These are phyloP conservation scores for Ustilago nuda DNA, from an alignment of 1,284 basidiomycete genomes.

Conservation along the genomic window DNA sequence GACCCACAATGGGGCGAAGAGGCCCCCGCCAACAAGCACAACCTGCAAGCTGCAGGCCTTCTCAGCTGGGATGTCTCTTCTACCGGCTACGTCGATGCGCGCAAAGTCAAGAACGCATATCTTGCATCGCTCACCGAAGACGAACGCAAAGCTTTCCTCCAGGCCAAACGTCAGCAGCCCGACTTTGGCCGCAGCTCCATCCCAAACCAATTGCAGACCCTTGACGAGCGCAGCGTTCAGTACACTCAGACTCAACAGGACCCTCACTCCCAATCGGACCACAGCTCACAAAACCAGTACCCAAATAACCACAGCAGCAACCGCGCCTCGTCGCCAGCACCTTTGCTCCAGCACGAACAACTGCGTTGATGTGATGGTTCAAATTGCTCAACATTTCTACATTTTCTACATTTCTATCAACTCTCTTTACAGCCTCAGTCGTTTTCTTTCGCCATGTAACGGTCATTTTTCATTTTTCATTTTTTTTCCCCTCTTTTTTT, in stretches of 20 bases:
- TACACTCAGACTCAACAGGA: slow-evolving; percentile 23
- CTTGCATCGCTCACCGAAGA: slow-evolving; percentile 38
- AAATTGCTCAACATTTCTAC: too few species aligned
- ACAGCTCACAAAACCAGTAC: slow-evolving; percentile 25
- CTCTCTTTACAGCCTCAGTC: background rate
- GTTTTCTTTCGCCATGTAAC: slow-evolving; percentile 3
- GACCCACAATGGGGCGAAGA: slow-evolving; percentile 46
- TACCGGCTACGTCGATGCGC: slow-evolving; percentile 51
- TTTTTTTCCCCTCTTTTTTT: background rate
- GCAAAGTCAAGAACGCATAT: slow-evolving; percentile 54
- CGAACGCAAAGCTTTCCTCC: slow-evolving; percentile 46
- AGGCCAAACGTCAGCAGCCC: slow-evolving; percentile 19
- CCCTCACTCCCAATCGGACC: slow-evolving; percentile 19
- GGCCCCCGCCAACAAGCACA: slow-evolving; percentile 18
- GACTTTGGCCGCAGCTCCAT: slow-evolving; percentile 14
- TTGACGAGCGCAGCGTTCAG: slow-evolving; percentile 28
- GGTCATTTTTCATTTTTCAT: slow-evolving; percentile 6
- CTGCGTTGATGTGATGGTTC: slow-evolving; percentile 12
- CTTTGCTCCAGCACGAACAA: slow-evolving; percentile 32
- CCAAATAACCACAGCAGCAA: slow-evolving; percentile 24
- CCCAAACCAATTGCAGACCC: slow-evolving; percentile 13
- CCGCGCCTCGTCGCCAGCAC: slow-evolving; percentile 29
- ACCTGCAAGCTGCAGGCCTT: slow-evolving; percentile 31
- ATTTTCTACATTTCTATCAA: background rate
- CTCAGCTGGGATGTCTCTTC: slow-evolving; percentile 51